Evolutionary conservation across 202 grass and related monocot species (phyloP), one percentile per base, ranked within the genome.

Genomic region (Panicum virgatum): DNA sequence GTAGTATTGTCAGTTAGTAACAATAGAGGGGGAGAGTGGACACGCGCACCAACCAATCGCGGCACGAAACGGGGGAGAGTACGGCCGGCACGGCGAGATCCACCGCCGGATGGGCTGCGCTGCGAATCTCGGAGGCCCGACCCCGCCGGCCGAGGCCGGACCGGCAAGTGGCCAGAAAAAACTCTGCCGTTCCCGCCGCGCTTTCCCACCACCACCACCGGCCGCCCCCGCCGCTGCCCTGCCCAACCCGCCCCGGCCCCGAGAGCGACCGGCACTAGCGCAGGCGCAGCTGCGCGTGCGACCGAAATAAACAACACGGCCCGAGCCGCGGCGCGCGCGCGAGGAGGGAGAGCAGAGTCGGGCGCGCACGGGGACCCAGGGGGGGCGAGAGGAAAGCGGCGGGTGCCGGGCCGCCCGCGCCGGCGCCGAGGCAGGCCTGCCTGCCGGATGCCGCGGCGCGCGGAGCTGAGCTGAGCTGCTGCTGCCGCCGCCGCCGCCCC

Each of bases 321-420:
- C 51, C 76, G 46, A 53, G 46, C 3, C 69, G 77, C 60, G 15
- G 47, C 69, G 38, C 66, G 37, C 37, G 73, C 26, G 58, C n/a
- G 25, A n/a, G 13, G 27, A 14, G 39, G 8, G 43, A 51, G 27
- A 27, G 27, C n/a, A 4, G 20, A 5, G 42, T 8, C 6, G 39
- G n/a, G 63, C 10, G 23, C 15, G 63, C 19, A 38, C 39, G 6
- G 42, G 42, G 63, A 36, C 8, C 15, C 14, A 47, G 23, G n/a
- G 13, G 27, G 38, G 23, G 32, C 57, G 57, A 60, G 81, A 43
- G 67, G 63, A 81, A 66, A 86, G 72, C 50, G 79, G 67, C 88
- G 51, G 60, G 44, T 73, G 88, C 79, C 59, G 82, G 70, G 78
- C 72, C 30, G 45, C 76, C 40, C 66, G 56, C 75, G 81, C 62